phyloP scores from a whole-genome alignment of 352 stramenopile genomes.

The Pythium oligandrum region DNA sequence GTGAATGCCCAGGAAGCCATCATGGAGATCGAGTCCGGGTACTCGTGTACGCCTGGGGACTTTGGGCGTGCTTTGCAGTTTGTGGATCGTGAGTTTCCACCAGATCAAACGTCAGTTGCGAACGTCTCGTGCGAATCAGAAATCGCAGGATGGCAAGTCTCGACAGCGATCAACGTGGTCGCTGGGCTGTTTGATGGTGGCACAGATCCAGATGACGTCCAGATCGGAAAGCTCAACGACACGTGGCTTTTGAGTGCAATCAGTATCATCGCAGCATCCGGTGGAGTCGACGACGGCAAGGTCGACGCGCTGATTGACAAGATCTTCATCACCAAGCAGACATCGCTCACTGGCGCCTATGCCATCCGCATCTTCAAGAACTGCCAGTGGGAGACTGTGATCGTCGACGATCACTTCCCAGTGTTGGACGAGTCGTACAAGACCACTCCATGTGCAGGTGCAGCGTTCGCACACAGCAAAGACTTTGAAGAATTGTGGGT shows the following conservation, averaged over 20 bases:
- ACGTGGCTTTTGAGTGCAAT: slow-evolving; percentile 89
- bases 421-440: slow-evolving; percentile 53
- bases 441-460: slow-evolving; percentile 55
- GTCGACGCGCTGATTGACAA: slow-evolving; percentile 86
- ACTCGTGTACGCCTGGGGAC: slow-evolving; percentile 69
- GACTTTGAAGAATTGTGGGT: slow-evolving; percentile 92
- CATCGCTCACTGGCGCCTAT: slow-evolving; percentile 89
- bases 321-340: slow-evolving; percentile 89
- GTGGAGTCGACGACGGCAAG: slow-evolving; percentile 83
- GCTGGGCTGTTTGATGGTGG: slow-evolving; percentile 89
- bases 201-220: slow-evolving; percentile 90
- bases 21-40: slow-evolving; percentile 83
- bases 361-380: slow-evolving; percentile 90
- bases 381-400: slow-evolving; percentile 90
- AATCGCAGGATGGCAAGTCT: slow-evolving; percentile 75
- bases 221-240: slow-evolving; percentile 77
- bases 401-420: slow-evolving; percentile 91
- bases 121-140: slow-evolving; percentile 50
- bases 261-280: slow-evolving; percentile 88
- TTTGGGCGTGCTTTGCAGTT: slow-evolving; percentile 83
- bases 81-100: slow-evolving; percentile 88
- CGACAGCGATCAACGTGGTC: slow-evolving; percentile 83
- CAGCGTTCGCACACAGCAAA: slow-evolving; percentile 82
- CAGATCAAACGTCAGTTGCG: slow-evolving; percentile 63
- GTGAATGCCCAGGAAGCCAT: slow-evolving; percentile 80